A percentile compares a stretch with the other conserved stretches of the same genome.
Evolutionary conservation across 805 yeast species (phyloP).

Genomic region (Candida sakaeoensis): DNA sequence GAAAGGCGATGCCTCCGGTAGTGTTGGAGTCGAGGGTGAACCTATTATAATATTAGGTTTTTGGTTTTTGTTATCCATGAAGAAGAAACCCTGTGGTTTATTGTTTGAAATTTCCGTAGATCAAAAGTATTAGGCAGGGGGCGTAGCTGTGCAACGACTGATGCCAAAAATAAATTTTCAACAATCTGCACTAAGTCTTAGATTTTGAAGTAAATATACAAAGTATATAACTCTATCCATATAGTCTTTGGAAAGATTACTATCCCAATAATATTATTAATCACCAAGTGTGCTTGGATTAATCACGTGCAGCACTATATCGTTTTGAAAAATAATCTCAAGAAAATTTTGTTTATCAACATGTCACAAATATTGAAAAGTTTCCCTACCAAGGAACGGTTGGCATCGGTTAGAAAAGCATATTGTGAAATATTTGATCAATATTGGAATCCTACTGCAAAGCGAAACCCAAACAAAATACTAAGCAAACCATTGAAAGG

Average conservation of each 20-base stretch:
- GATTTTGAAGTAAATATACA: too few species aligned
- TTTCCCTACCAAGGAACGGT: slow-evolving; percentile 43
- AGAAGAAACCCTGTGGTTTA: background rate
- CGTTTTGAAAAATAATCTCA: background rate
- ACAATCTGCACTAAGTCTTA: too few species aligned
- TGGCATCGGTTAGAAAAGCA: slow-evolving; percentile 54
- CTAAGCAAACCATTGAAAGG: slow-evolving; percentile 69
- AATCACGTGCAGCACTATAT: background rate
- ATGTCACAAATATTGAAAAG: slow-evolving; percentile 29
- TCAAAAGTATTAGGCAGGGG: background rate
- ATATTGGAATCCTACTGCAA: slow-evolving; percentile 60
- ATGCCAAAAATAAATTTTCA: background rate
- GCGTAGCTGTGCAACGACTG: background rate
- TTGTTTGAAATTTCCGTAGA: background rate
- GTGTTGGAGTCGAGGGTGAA: slow-evolving; percentile 2
- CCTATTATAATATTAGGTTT: slow-evolving; percentile 2
- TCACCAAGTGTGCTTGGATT: background rate
- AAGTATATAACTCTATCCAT: background rate
- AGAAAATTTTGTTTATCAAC: background rate
- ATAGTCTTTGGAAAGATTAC: too few species aligned
- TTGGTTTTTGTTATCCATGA: background rate
- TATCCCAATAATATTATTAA: too few species aligned
- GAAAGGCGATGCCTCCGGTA: background rate
- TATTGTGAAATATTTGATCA: slow-evolving; percentile 67
- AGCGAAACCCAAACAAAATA: slow-evolving; percentile 71